Conservation (phyloP, 2,329 filamentous ascomycete genomes). For the Xylaria multiplex region DNA sequence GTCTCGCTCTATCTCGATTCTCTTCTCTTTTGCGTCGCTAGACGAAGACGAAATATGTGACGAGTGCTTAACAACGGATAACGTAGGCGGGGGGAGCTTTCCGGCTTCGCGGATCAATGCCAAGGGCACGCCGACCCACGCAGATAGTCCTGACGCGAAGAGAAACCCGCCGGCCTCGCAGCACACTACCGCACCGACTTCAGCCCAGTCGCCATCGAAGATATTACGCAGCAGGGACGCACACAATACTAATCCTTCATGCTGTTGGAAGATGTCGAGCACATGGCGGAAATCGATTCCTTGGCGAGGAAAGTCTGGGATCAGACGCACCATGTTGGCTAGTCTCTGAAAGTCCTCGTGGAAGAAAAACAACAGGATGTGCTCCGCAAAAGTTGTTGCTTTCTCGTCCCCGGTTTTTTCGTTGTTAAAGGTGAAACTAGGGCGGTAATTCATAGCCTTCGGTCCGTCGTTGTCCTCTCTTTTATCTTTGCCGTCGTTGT, state of each 20-base stretch:
- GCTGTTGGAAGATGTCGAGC: constrained; percentile 63
- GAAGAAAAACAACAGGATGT: constrained; percentile 57
- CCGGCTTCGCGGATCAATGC: constrained; percentile 63
- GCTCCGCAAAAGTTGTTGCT: constrained; percentile 54
- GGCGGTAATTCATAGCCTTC: constrained; percentile 48
- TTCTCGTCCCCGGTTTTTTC: constrained; percentile 54
- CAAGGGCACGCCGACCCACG: constrained; percentile 54
- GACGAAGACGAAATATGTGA: constrained; percentile 64
- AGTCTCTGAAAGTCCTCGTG: constrained; percentile 58
- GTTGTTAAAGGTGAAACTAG: constrained; percentile 64
- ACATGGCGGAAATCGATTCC: constrained; percentile 68
- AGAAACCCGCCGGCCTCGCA: constrained; percentile 69
- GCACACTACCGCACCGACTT: constrained; percentile 57
- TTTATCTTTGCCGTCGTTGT: constrained; percentile 33
- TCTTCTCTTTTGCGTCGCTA: constrained; percentile 43
- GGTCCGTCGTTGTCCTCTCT: constrained; percentile 32
- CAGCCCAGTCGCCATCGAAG: constrained; percentile 59
- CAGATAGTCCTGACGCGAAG: constrained; percentile 63
- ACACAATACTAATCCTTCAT: constrained; percentile 61
- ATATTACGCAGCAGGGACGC: constrained; percentile 59
- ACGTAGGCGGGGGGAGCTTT: constrained; percentile 67
- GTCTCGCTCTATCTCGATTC: constrained; percentile 61
- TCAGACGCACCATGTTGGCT: constrained; percentile 58
- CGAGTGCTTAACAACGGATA: constrained; percentile 57
- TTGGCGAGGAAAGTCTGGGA: constrained; percentile 61